These are phyloP conservation scores for Mycena kentingensis DNA, from an alignment of 768 basidiomycete species.

Conservation along the genomic window DNA sequence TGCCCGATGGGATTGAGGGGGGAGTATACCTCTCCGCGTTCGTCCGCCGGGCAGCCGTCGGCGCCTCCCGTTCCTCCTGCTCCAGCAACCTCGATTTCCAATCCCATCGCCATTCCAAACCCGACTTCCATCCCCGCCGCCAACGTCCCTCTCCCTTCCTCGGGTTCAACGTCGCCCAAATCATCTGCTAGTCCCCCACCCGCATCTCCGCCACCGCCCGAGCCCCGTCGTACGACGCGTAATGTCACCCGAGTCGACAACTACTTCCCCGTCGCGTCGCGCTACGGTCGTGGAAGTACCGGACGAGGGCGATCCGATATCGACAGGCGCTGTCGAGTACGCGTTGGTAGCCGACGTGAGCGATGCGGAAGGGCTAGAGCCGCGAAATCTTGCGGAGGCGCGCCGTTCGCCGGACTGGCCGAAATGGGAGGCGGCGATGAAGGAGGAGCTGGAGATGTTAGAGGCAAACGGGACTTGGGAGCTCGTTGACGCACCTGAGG, in stretches of 20 bases:
- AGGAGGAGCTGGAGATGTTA: constrained; percentile 16
- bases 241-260: not conserved
- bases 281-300: not conserved
- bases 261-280: not conserved
- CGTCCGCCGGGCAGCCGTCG: not conserved
- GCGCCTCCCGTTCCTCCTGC: not conserved
- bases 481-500: constrained; percentile 16
- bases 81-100: not conserved
- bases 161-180: not conserved
- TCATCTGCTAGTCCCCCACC: not conserved
- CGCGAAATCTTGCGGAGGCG: constrained; percentile 8
- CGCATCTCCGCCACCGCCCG: not conserved
- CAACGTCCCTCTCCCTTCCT: constrained; percentile 1
- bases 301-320: not conserved
- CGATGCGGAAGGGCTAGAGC: constrained; percentile 12
- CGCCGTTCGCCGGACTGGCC: constrained; percentile 20
- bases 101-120: not conserved
- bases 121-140: not conserved
- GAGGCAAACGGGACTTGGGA: constrained; percentile 19
- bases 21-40: constrained; percentile 5
- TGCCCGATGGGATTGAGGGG: constrained; percentile 22
- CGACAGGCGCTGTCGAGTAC: not conserved
- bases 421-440: constrained; percentile 24
- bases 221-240: constrained; percentile 3
- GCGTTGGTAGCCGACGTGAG: constrained; percentile 15